Evolutionary conservation across 148 eudicot species (phyloP).

Genomic region (Silene uniflora): DNA sequence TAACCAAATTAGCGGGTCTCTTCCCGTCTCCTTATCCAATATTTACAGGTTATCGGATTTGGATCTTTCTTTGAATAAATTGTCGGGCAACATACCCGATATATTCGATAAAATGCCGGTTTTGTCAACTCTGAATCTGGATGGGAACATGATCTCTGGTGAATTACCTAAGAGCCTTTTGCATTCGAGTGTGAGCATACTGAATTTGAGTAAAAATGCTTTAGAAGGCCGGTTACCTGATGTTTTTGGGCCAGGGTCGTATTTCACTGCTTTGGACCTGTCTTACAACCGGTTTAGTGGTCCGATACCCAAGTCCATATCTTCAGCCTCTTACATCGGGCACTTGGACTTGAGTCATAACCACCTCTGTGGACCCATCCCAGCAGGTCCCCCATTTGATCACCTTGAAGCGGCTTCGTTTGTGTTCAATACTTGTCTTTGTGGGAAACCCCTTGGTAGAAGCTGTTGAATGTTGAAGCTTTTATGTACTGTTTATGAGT

Average conservation of each 20-base stretch:
- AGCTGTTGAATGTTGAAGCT: constrained; percentile 45
- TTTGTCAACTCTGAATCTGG: constrained; percentile 62
- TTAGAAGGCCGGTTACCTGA: constrained; percentile 71
- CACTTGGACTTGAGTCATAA: constrained; percentile 83
- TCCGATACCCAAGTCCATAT: constrained; percentile 58
- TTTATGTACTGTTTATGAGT: neutral
- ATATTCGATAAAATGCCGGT: constrained; percentile 64
- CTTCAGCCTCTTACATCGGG: constrained; percentile 56
- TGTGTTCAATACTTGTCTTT: constrained; percentile 62
- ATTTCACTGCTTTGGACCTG: constrained; percentile 69
- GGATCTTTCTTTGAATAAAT: constrained; percentile 65
- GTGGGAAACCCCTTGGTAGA: constrained; percentile 74
- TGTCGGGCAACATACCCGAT: constrained; percentile 58
- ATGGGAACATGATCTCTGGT: constrained; percentile 61
- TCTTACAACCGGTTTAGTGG: constrained; percentile 61
- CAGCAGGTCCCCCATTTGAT: constrained; percentile 64
- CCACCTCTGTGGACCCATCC: constrained; percentile 76
- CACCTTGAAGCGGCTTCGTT: constrained; percentile 83
- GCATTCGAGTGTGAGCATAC: constrained; percentile 50
- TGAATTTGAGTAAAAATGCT: constrained; percentile 64
- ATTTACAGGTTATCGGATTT: constrained; percentile 69
- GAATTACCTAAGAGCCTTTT: constrained; percentile 46
- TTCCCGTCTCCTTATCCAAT: constrained; percentile 50
- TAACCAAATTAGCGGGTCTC: constrained; percentile 48
- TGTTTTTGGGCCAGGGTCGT: constrained; percentile 68